Evolutionary conservation across 2,329 filamentous ascomycete species (phyloP), one percentile per base, ranked within the genome.

Genomic region (Fusarium zealandicum): DNA sequence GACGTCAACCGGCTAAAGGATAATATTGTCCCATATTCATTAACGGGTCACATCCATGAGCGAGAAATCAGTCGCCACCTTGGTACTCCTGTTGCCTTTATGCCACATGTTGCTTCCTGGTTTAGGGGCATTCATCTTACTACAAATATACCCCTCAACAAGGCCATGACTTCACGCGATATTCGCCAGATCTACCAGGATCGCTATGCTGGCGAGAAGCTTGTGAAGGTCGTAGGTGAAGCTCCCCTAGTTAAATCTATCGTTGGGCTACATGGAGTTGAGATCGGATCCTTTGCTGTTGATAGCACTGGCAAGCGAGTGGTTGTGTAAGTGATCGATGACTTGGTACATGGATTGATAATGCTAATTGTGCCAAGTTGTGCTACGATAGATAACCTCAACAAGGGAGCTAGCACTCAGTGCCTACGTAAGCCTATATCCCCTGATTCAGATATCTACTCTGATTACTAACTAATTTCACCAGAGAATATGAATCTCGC

Each of bases 31-130:
- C 20, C 7, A 17, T 80, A 51, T 36, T 45, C 31, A 1, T 37
- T 75, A 1, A 96, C 92, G 28, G 93, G 92, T 65, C 95, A 98
- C 77, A 90, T 98, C 58, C 95, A 98, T 77, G 95, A 99, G 81
- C 86, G 85, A 39, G 95, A 98, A 74, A 95, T 98, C 61, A 89
- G n/a, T n/a, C n/a, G 88, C 70, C 72, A 78, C 45, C 92, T 96
- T 70, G 83, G 98, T 41, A 81, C 79, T 12, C 77, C 84, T 14
- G 87, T 96, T 10, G 90, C 88, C 6, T 99, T 99, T 72, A 89
- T 95, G 52, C 95, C 95, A 6, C 95, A 98, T 73, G 93, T n/a
- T n/a, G n/a, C n/a, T n/a, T n/a, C n/a, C n/a, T 98, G 92, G 93
- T 98, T 98, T 84, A 89, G 96, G 71, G 93, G 93, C 61, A 98